Evolutionary conservation across 768 basidiomycete genomes (phyloP).

Genomic region (Trametes villosa): DNA sequence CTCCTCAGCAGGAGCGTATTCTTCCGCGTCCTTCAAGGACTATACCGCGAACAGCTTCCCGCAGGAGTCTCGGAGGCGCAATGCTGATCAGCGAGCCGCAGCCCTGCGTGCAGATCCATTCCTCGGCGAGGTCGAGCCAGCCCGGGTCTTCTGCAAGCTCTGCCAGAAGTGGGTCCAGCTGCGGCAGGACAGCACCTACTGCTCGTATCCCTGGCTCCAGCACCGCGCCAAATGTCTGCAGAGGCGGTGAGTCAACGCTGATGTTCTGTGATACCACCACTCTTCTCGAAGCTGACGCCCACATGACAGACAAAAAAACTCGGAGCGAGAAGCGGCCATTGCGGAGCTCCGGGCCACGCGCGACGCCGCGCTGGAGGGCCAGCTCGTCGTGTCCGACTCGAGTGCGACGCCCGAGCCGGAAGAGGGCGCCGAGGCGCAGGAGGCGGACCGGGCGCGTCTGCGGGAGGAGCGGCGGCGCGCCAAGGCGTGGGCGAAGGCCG

Average conservation of each 20-base stretch:
- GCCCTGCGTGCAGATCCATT: slow-evolving; percentile 67
- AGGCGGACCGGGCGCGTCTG: slow-evolving; percentile 14
- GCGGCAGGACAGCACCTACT: slow-evolving; percentile 76
- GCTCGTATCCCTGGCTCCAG: slow-evolving; percentile 82
- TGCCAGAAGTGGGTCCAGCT: slow-evolving; percentile 87
- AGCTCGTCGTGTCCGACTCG: slow-evolving; percentile 31
- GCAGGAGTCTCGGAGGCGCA: slow-evolving; percentile 71
- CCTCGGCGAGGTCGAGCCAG: slow-evolving; percentile 70
- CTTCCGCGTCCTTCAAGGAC: slow-evolving; percentile 54
- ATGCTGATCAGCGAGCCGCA: slow-evolving; percentile 80
- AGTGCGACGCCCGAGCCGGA: slow-evolving; percentile 44
- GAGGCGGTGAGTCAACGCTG: slow-evolving; percentile 56
- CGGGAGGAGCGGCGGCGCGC: slow-evolving; percentile 26
- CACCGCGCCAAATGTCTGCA: slow-evolving; percentile 77
- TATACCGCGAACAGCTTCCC: slow-evolving; percentile 61
- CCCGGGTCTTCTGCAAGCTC: slow-evolving; percentile 67
- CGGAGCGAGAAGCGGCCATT: slow-evolving; percentile 58
- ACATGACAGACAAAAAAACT: slow-evolving; percentile 54
- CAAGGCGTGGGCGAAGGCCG: slow-evolving; percentile 30
- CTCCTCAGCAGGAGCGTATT: slow-evolving; percentile 1
- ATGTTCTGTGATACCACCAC: neutral
- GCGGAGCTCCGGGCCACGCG: slow-evolving; percentile 48
- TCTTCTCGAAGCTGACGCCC: slow-evolving; percentile 12
- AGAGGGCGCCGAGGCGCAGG: slow-evolving; percentile 35
- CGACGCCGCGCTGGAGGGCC: slow-evolving; percentile 32